Conservation (phyloP, 176 grass and related monocot genomes). For the Chloris gayana region DNA sequence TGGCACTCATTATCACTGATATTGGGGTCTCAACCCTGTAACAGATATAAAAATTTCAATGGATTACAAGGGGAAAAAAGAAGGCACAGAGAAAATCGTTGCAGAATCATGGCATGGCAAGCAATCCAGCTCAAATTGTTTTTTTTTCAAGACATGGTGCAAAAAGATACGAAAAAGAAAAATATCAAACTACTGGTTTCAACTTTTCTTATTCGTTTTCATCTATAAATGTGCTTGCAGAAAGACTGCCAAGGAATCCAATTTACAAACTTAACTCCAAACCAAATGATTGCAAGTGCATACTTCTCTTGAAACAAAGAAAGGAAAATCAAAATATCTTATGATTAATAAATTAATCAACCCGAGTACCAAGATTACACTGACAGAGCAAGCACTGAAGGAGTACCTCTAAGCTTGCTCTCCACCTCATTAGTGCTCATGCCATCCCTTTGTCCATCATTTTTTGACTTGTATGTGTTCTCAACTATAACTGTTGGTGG, state of each 20-base stretch:
- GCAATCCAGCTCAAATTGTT: constrained; percentile 6
- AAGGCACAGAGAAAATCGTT: neutral
- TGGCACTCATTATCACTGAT: neutral
- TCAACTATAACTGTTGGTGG: constrained; percentile 87
- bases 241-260: constrained; percentile 10
- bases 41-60: neutral
- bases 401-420: constrained; percentile 87
- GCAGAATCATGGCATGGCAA: constrained; percentile 1
- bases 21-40: neutral
- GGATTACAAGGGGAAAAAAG: neutral
- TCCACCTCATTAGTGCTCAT: constrained; percentile 89
- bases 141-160: constrained; percentile 14
- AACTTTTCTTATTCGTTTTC: neutral
- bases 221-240: neutral
- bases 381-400: constrained; percentile 39
- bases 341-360: constrained; percentile 39
- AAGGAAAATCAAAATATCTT: constrained; percentile 17
- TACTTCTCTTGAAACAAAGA: neutral
- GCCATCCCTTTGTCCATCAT: constrained; percentile 56
- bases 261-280: neutral
- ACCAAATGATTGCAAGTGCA: constrained; percentile 4
- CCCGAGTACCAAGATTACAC: constrained; percentile 32
- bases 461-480: constrained; percentile 72
- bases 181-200: neutral
- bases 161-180: constrained; percentile 10